phyloP scores from a whole-genome alignment of 331 rosid species.

The Spiraea crenata region DNA sequence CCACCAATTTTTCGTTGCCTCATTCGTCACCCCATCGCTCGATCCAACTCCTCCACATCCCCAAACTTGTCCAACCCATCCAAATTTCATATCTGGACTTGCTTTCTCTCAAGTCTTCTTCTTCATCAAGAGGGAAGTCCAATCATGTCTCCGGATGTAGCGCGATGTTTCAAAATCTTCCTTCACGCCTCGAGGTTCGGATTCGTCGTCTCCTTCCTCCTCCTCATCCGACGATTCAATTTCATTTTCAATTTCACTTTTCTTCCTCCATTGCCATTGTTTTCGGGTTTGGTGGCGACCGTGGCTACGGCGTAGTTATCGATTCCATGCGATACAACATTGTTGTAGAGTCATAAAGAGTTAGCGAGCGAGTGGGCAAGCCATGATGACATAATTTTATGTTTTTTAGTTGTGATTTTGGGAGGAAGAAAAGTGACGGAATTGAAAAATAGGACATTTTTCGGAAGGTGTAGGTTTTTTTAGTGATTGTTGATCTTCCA shows the following conservation, averaged over 20 bases:
- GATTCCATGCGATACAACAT: slow-evolving; percentile 23
- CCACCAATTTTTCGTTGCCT: too few species aligned
- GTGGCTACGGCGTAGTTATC: slow-evolving; percentile 27
- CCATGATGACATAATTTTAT: slow-evolving; percentile 79
- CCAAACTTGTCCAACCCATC: too few species aligned
- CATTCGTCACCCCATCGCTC: too few species aligned
- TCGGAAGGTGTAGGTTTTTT: neutral
- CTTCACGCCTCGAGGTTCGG: slow-evolving; percentile 62
- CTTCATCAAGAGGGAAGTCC: slow-evolving; percentile 92
- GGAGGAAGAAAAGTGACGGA: slow-evolving; percentile 31
- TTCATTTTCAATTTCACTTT: neutral
- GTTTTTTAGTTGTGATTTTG: neutral
- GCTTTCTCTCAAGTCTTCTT: slow-evolving; percentile 75
- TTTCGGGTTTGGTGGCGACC: slow-evolving; percentile 10
- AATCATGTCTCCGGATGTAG: slow-evolving; percentile 99
- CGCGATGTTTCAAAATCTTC: slow-evolving; percentile 74
- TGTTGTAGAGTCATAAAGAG: slow-evolving; percentile 67
- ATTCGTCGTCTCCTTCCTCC: slow-evolving; percentile 32
- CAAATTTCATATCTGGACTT: too few species aligned
- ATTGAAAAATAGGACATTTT: slow-evolving; percentile 10
- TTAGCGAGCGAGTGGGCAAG: slow-evolving; percentile 69
- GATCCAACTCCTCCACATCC: too few species aligned
- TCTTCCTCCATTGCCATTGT: neutral
- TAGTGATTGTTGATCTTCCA: too few species aligned
- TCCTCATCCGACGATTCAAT: slow-evolving; percentile 23